Evolutionary conservation across 1,284 basidiomycete species (phyloP).

Genomic region (Mrakiaceae sp.): DNA sequence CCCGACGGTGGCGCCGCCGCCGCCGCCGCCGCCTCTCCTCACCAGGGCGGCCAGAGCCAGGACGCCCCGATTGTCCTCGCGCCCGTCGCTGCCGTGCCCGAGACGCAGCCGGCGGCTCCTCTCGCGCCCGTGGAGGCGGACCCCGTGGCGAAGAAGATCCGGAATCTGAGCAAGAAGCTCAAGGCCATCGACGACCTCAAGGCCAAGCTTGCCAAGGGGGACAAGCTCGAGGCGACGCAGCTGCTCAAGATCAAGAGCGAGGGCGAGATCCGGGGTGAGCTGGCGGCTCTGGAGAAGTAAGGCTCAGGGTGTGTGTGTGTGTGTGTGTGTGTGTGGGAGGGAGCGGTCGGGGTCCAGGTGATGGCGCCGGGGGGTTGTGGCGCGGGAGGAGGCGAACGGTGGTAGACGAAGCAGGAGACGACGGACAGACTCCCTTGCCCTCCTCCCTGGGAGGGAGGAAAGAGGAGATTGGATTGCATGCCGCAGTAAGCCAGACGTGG

Average conservation of each 20-base stretch:
- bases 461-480: too few species aligned
- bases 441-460: too few species aligned
- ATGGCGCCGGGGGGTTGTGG: too few species aligned
- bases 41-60: slow-evolving; percentile 29
- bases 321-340: too few species aligned
- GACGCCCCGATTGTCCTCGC: slow-evolving; percentile 16
- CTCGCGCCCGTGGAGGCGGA: slow-evolving; percentile 50
- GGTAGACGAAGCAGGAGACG: too few species aligned
- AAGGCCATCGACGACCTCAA: slow-evolving; percentile 94
- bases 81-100: slow-evolving; percentile 24
- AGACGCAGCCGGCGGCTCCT: slow-evolving; percentile 32
- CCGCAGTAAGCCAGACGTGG: too few species aligned
- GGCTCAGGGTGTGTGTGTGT: background rate
- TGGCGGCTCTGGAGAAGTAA: slow-evolving; percentile 7
- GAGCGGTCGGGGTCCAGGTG: too few species aligned
- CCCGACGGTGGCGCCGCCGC: too few species aligned
- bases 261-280: background rate
- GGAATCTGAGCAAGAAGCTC: slow-evolving; percentile 91
- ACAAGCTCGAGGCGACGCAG: slow-evolving; percentile 84
- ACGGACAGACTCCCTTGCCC: too few species aligned
- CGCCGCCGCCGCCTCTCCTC: too few species aligned
- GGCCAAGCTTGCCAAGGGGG: slow-evolving; percentile 72
- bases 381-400: too few species aligned
- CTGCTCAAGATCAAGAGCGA: slow-evolving; percentile 74
- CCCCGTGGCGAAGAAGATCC: slow-evolving; percentile 74